Evolutionary conservation across 306 rosid species (phyloP), one percentile per base, ranked within the genome.

Genomic region (Sicyos baderoa): DNA sequence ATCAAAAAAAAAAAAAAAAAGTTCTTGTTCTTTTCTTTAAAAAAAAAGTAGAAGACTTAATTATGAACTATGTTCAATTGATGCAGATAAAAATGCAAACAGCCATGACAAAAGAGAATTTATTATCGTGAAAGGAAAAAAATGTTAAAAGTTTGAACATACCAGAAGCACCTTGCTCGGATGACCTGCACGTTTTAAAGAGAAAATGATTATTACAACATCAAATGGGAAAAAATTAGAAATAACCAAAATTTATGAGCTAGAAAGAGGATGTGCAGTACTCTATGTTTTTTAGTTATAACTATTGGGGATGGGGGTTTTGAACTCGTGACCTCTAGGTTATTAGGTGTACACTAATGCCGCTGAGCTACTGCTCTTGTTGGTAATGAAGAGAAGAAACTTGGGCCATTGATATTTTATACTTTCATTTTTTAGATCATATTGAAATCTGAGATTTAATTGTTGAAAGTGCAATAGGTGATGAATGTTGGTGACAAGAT

Each of bases 111-210:
- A 25, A 25, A 25, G 29, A 25, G 3, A n/a, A n/a, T n/a, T n/a
- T n/a, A n/a, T n/a, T n/a, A n/a, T n/a, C n/a, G n/a, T n/a, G n/a
- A 25, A 25, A 25, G 3, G 29, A 3, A 25, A 25, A 25, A 25
- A 25, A 25, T 25, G 29, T 25, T 3, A 73, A 74, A 74, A 78
- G 29, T 57, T 56, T 77, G 77, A 58, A 81, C 88, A 47, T 85
- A 91, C 97, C 95, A 72, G 86, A 86, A 79, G 89, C 48, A 65
- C 90, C 84, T 76, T 76, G 96, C 35, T 91, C 96, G 16, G 95
- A 89, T 22, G 92, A 79, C 84, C 89, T 85, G 79, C 82, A 78
- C 45, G 4, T 58, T 58, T 37, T 32, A 58, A 72, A 73, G 56
- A 74, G 47, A 67, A 76, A 70, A 55, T 16, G 25, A 15, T 19